A percentile compares a stretch with the other conserved stretches of the same genome.
phyloP scores from a whole-genome alignment of 805 yeast genomes.

The Sungouiella thailandica region DNA sequence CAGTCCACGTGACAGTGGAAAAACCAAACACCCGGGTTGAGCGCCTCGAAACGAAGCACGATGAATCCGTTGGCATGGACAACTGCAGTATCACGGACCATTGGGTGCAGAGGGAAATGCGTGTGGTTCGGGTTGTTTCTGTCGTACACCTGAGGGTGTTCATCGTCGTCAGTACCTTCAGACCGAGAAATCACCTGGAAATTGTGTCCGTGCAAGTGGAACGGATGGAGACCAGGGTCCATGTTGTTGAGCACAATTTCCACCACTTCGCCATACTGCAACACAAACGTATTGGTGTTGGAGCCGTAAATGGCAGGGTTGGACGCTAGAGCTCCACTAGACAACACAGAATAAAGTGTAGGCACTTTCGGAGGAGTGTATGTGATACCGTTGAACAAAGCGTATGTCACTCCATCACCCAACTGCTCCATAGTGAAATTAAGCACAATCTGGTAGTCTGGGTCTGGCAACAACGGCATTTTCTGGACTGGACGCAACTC shows the following conservation, averaged over 20 bases:
- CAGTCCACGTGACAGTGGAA: slow-evolving; percentile 91
- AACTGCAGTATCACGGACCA: slow-evolving; percentile 65
- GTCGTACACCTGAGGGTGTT: slow-evolving; percentile 47
- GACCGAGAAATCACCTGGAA: slow-evolving; percentile 61
- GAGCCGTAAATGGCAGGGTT: slow-evolving; percentile 68
- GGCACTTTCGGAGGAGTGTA: slow-evolving; percentile 69
- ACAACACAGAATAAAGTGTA: slow-evolving; percentile 56
- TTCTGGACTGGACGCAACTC: slow-evolving; percentile 60
- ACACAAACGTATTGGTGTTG: slow-evolving; percentile 58
- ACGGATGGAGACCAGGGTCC: slow-evolving; percentile 77
- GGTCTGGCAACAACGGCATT: slow-evolving; percentile 46
- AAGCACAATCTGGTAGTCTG: slow-evolving; percentile 57
- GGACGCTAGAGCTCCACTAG: slow-evolving; percentile 53
- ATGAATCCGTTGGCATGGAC: slow-evolving; percentile 65
- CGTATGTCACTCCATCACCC: slow-evolving; percentile 72
- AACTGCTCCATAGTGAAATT: slow-evolving; percentile 62
- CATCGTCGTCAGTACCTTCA: slow-evolving; percentile 47
- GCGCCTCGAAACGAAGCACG: slow-evolving; percentile 69
- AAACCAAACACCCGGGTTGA: slow-evolving; percentile 92
- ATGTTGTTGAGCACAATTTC: slow-evolving; percentile 75
- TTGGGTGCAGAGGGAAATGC: slow-evolving; percentile 53
- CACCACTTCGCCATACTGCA: slow-evolving; percentile 57
- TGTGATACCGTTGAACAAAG: slow-evolving; percentile 66
- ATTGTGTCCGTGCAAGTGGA: slow-evolving; percentile 72
- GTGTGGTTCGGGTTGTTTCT: slow-evolving; percentile 34